Evolutionary conservation across 352 stramenopile genomes (phyloP).

Genomic region (Aphanomyces cochlioides): DNA sequence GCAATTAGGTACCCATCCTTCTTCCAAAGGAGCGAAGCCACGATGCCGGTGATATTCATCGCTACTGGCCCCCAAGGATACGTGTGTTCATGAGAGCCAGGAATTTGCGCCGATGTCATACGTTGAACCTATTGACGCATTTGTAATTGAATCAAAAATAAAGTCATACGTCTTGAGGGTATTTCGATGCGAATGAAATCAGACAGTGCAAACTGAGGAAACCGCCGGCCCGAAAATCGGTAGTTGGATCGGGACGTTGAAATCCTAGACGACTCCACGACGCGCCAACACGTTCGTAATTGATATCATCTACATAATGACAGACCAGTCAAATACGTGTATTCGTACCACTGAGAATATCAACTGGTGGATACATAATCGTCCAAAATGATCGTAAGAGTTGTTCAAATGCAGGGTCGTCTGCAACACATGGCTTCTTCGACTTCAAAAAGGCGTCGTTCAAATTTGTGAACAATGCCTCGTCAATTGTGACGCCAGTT

Average conservation of each 20-base stretch:
- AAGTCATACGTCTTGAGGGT: slow-evolving; percentile 46
- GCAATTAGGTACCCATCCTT: slow-evolving; percentile 65
- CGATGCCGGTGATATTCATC: slow-evolving; percentile 85
- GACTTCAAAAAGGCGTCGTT: slow-evolving; percentile 58
- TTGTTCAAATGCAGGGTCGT: slow-evolving; percentile 59
- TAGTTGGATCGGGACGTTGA: slow-evolving; percentile 78
- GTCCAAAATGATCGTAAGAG: slow-evolving; percentile 58
- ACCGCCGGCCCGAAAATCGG: slow-evolving; percentile 76
- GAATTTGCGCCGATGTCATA: slow-evolving; percentile 76
- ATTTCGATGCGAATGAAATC: slow-evolving; percentile 73
- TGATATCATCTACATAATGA: background rate
- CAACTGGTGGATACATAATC: slow-evolving; percentile 48
- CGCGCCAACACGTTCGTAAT: slow-evolving; percentile 67
- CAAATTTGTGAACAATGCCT: slow-evolving; percentile 49
- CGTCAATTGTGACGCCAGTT: background rate
- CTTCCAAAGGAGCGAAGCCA: slow-evolving; percentile 76
- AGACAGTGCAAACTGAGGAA: slow-evolving; percentile 77
- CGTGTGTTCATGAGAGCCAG: slow-evolving; percentile 72
- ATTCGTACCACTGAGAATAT: slow-evolving; percentile 15
- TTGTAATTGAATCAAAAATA: background rate
- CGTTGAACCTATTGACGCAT: slow-evolving; percentile 22
- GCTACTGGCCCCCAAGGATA: slow-evolving; percentile 79
- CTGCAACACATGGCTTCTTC: slow-evolving; percentile 66
- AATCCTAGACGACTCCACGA: slow-evolving; percentile 80
- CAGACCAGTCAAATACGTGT: background rate